A percentile compares a stretch with the other conserved stretches of the same genome.
Evolutionary conservation across 1,139 yeast species (phyloP).

Genomic region (Yamadazyma blattariae): DNA sequence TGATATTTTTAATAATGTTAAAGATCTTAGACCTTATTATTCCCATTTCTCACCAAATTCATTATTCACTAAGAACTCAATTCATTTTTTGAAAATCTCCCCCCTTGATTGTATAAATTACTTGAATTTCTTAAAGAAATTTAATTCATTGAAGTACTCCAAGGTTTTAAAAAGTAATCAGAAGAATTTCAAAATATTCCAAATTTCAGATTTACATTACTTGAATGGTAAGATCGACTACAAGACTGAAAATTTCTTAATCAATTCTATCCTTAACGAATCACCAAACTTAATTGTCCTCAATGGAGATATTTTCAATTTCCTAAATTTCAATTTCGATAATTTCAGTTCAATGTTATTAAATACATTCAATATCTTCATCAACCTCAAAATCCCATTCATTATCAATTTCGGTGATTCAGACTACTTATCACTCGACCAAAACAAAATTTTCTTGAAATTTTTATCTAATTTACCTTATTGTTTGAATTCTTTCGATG

Average conservation of each 20-base stretch:
- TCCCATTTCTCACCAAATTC: slow-evolving; percentile 9
- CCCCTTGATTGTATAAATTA: slow-evolving; percentile 2
- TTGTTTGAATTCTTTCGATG: slow-evolving; percentile 28
- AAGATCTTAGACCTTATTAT: slow-evolving; percentile 17
- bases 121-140: slow-evolving; percentile 5
- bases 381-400: slow-evolving; percentile 29
- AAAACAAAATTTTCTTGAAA: slow-evolving; percentile 13
- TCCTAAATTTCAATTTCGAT: slow-evolving; percentile 5
- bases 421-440: slow-evolving; percentile 12
- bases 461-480: slow-evolving; percentile 35
- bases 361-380: slow-evolving; percentile 35
- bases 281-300: slow-evolving; percentile 36
- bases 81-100: slow-evolving; percentile 8
- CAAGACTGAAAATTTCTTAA: slow-evolving; percentile 25
- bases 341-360: slow-evolving; percentile 23
- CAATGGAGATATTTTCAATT: slow-evolving; percentile 36
- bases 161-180: too few species aligned
- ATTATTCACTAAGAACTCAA: slow-evolving; percentile 1
- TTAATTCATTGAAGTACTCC: slow-evolving; percentile 1
- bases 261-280: slow-evolving; percentile 27
- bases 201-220: slow-evolving; percentile 41
- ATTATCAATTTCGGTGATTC: slow-evolving; percentile 42
- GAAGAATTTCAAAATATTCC: slow-evolving; percentile 29
- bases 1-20: slow-evolving; percentile 21
- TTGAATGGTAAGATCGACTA: slow-evolving; percentile 19